Evolutionary conservation across 257 asterid species (phyloP).

Genomic region (Scutellaria barbata): DNA sequence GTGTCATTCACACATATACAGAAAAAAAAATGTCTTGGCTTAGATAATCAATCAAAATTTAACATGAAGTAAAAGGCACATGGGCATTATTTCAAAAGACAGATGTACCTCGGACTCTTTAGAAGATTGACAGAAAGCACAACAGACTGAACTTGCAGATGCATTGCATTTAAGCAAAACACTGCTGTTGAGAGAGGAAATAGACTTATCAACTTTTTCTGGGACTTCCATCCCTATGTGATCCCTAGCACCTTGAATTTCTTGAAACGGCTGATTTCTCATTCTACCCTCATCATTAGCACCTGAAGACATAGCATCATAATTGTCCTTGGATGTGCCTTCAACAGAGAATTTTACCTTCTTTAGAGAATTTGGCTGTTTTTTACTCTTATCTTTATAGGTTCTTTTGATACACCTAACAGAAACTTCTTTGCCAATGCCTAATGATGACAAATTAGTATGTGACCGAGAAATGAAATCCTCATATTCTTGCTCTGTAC

Average conservation of each 20-base stretch:
- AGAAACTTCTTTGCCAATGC: slow-evolving; percentile 39
- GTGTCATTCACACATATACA: slow-evolving; percentile 17
- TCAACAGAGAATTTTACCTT: slow-evolving; percentile 55
- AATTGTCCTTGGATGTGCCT: slow-evolving; percentile 32
- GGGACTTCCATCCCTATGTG: slow-evolving; percentile 35
- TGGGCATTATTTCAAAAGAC: slow-evolving; percentile 28
- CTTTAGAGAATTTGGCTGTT: slow-evolving; percentile 41
- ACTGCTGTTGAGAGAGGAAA: slow-evolving; percentile 32
- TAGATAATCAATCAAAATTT: slow-evolving; percentile 27
- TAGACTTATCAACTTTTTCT: slow-evolving; percentile 36
- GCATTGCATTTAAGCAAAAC: slow-evolving; percentile 49
- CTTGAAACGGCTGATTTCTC: slow-evolving; percentile 32
- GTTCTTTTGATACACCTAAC: slow-evolving; percentile 33
- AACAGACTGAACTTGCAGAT: slow-evolving; percentile 37
- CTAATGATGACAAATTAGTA: slow-evolving; percentile 34
- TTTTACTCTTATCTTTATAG: slow-evolving; percentile 23
- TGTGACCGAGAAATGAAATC: slow-evolving; percentile 35
- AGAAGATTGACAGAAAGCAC: slow-evolving; percentile 80
- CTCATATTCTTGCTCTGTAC: slow-evolving; percentile 33
- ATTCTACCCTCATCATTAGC: slow-evolving; percentile 30
- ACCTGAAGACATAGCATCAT: slow-evolving; percentile 29
- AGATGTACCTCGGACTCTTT: slow-evolving; percentile 73
- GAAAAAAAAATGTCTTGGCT: background rate
- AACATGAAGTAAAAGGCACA: slow-evolving; percentile 19
- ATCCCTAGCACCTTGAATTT: slow-evolving; percentile 28